Base-by-base conservation (phyloP, 2,329 filamentous ascomycete genomes). In the Pseudogymnoascus sp. region DNA sequence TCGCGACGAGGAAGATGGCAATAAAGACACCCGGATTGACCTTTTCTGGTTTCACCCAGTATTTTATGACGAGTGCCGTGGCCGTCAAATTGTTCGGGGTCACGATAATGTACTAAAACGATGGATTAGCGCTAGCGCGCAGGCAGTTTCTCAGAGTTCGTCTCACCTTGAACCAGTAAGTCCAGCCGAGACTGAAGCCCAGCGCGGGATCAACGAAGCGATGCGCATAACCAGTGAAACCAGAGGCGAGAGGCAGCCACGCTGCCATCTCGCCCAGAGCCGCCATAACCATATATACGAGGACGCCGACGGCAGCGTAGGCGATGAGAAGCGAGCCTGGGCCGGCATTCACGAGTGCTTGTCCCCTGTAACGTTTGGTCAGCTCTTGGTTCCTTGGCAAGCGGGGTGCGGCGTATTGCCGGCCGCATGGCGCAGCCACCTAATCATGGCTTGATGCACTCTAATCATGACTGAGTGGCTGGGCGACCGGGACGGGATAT, bases 21-120 rank as follows among this genome's bases (percentile, higher is more conserved):
- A 96, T 92, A 77, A 86, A 95, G 11, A 93, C 89, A 60, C 89
- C 90, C 0, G 90, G 87, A 70, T 93, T 93, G 63, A 93, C 80
- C 50, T 76, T 78, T 0, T 89, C 82, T 28, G 83, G 77, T 1
- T 79, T 73, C 10, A 90, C 77, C 91, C 91, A 96, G 70, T 86
- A 92, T 68, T 89, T 85, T 64, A 96, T 89, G 63, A 93, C 89
- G 38, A 96, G 76, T 4, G 89, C 84, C n/a, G 83, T 85, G 28
- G 91, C 91, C 0, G 90, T 95, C 40, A 96, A 78, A 73, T 96
- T 90, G 71, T 95, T 95, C 1, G 91, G 90, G 1, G 89, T 92
- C 60, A 90, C 83, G 70, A 96, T 93, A 73, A 95, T 90, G 74
- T 95, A 95, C 84, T 93, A 76, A 28, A 40, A 41, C 28, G 16